Conservation (phyloP, 2,329 filamentous ascomycete species). For the Lecanosticta acicola region DNA sequence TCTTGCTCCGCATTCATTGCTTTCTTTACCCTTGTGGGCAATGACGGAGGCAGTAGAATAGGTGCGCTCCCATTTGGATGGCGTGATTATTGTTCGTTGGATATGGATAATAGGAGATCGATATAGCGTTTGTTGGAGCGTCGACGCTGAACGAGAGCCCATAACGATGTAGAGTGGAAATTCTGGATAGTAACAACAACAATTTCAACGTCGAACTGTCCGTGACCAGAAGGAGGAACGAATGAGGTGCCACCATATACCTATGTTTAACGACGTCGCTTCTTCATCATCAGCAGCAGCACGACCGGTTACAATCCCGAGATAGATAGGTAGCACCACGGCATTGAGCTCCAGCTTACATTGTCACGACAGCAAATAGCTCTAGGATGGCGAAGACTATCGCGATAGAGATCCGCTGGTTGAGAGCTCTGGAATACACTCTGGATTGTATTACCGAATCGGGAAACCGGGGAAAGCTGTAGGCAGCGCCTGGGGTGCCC, state of each 20-base stretch:
- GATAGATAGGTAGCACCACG: background rate
- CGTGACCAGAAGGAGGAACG: background rate
- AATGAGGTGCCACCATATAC: background rate
- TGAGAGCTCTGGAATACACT: background rate
- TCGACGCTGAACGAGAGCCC: background rate
- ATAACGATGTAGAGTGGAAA: background rate
- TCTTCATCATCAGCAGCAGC: background rate
- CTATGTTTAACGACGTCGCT: background rate
- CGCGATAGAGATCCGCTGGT: background rate
- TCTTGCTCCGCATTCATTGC: background rate
- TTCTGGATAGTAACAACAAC: background rate
- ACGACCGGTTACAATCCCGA: background rate
- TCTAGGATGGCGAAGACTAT: background rate
- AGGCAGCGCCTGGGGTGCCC: background rate
- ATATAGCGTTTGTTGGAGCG: background rate
- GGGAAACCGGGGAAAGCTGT: background rate
- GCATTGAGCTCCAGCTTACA: background rate
- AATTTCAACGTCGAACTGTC: background rate
- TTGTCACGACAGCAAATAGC: background rate
- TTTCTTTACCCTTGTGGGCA: background rate
- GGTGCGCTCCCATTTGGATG: background rate
- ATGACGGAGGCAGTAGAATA: background rate
- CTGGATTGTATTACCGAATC: background rate
- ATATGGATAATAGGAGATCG: background rate
- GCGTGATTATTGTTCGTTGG: background rate